Conservation (phyloP, 345 rosid genomes). For the Zanthoxylum bungeanum region DNA sequence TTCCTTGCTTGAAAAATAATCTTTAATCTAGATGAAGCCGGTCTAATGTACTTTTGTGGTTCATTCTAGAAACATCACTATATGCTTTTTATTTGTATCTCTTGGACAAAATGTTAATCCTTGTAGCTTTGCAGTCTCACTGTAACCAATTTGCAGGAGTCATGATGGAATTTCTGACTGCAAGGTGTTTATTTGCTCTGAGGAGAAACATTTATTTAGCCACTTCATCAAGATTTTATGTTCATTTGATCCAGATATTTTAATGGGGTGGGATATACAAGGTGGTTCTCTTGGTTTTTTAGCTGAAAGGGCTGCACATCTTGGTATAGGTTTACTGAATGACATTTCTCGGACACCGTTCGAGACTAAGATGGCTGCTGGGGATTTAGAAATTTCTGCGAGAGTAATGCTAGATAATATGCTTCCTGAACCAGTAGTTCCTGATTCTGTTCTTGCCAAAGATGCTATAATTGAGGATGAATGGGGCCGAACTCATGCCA, state of each 20-base stretch:
- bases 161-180: constrained; percentile 67
- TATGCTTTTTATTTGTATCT: background rate
- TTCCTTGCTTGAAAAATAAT: background rate
- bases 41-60: background rate
- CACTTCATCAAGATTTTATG: constrained; percentile 49
- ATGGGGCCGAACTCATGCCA: constrained; percentile 98
- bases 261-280: constrained; percentile 96
- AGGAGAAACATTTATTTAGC: constrained; percentile 63
- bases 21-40: background rate
- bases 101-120: background rate
- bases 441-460: constrained; percentile 38
- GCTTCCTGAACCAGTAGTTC: constrained; percentile 34
- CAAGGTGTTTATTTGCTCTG: constrained; percentile 48
- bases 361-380: constrained; percentile 28
- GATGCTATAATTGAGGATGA: constrained; percentile 80
- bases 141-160: constrained; percentile 42
- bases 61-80: constrained; percentile 1
- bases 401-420: constrained; percentile 32
- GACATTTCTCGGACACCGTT: constrained; percentile 70
- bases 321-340: constrained; percentile 80
- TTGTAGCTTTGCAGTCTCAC: constrained; percentile 8
- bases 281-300: constrained; percentile 90
- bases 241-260: constrained; percentile 74
- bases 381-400: constrained; percentile 31
- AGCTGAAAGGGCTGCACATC: constrained; percentile 94